These are phyloP conservation scores for Monosporozyma yasuniensis DNA, from an alignment of 805 yeast species.

Conservation along the genomic window DNA sequence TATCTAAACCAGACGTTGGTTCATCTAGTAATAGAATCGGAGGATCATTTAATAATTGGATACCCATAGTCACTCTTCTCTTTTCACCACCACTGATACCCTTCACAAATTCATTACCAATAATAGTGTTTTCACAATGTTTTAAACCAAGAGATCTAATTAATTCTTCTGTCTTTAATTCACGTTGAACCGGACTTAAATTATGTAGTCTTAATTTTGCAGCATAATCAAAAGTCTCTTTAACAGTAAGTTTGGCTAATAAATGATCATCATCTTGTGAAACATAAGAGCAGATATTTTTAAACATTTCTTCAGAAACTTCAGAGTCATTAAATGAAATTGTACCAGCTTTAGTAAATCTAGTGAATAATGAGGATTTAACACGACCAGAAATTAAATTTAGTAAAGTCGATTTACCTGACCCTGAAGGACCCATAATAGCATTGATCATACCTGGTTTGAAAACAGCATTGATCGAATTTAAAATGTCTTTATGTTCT, in stretches of 20 bases:
- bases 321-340: constrained; percentile 36
- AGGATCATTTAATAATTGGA: constrained; percentile 66
- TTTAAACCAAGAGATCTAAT: constrained; percentile 58
- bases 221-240: constrained; percentile 66
- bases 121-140: constrained; percentile 70
- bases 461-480: constrained; percentile 43
- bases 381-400: constrained; percentile 56
- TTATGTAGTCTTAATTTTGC: constrained; percentile 57
- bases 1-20: constrained; percentile 83
- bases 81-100: constrained; percentile 89
- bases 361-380: constrained; percentile 26
- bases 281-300: constrained; percentile 59
- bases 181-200: constrained; percentile 36
- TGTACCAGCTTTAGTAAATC: constrained; percentile 32
- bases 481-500: constrained; percentile 32
- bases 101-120: constrained; percentile 50
- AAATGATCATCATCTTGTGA: constrained; percentile 73
- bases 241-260: constrained; percentile 61
- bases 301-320: constrained; percentile 31
- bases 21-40: constrained; percentile 69
- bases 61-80: constrained; percentile 72
- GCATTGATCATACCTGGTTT: constrained; percentile 52
- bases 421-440: constrained; percentile 76
- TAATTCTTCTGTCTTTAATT: constrained; percentile 42
- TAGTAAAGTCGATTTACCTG: constrained; percentile 64